Conservation (phyloP, 805 yeast species). For the Myxozyma monticola region DNA sequence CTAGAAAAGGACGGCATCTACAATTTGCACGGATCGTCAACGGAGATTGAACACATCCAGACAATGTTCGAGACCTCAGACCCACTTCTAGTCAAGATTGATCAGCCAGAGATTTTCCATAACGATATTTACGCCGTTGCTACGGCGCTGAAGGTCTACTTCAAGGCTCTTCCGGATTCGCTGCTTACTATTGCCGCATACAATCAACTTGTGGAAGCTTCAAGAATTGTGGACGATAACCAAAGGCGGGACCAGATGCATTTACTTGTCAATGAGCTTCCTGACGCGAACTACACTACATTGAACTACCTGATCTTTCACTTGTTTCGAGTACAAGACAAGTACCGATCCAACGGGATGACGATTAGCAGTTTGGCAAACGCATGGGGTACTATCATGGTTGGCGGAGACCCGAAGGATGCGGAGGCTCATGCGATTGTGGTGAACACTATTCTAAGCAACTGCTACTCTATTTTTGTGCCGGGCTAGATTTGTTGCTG, state of each 20-base stretch:
- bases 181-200: slow-evolving; percentile 66
- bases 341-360: slow-evolving; percentile 74
- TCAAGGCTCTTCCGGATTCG: slow-evolving; percentile 84
- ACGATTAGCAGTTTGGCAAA: slow-evolving; percentile 75
- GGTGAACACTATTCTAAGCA: slow-evolving; percentile 57
- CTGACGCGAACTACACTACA: slow-evolving; percentile 94
- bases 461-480: slow-evolving; percentile 7
- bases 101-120: slow-evolving; percentile 55
- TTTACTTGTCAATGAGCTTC: slow-evolving; percentile 81
- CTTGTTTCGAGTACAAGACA: slow-evolving; percentile 66
- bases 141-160: slow-evolving; percentile 78
- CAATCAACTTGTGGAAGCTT: slow-evolving; percentile 65
- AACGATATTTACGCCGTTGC: slow-evolving; percentile 91
- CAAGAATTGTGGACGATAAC: slow-evolving; percentile 61
- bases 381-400: slow-evolving; percentile 92
- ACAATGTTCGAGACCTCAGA: slow-evolving; percentile 51
- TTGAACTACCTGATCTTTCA: slow-evolving; percentile 83
- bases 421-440: slow-evolving; percentile 74
- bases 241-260: slow-evolving; percentile 75
- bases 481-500: too few relatives aligned
- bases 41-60: slow-evolving; percentile 70
- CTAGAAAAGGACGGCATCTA: slow-evolving; percentile 85
- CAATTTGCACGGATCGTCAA: slow-evolving; percentile 75
- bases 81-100: slow-evolving; percentile 58
- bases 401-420: slow-evolving; percentile 65